Base-by-base conservation (phyloP, 495 filamentous ascomycete species). In the Xylaria sp. region DNA sequence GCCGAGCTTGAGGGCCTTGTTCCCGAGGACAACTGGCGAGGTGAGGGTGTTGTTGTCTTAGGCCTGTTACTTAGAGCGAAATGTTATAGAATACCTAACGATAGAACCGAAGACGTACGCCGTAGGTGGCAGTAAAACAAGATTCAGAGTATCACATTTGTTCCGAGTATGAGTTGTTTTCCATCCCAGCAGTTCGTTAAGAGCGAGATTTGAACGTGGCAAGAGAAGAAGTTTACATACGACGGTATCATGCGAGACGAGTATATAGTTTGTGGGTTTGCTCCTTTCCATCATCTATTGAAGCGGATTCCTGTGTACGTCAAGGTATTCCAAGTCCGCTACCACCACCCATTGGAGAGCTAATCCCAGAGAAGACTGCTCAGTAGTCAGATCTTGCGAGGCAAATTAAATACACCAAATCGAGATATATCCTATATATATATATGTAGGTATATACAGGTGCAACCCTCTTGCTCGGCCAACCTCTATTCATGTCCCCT, bases 21-120 rank as follows among this genome's bases (percentile, higher is more conserved):
- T 97, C 82, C 93, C 93, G 0, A 86, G 94, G 73, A 97, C 94
- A 2, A 91, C 90, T 48, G 93, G 89, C 9, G 94, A 97, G 80
- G 95, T 97, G 53, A 85, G 92, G 64, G 93, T 97, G 6, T 79
- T 97, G 74, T 79, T 97, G 57, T 87, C 86, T 17, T 37, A 35
- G 14, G 14, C 3, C 52, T 14, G 26, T 55, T 8, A 31, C 24
- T 31, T 31, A 55, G 14, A 2, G 52, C 52, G 50, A 15, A 52
- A 15, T 55, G 24, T 11, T 24, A 50, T 21, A 50, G n/a, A 26
- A 14, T 37, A 37, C 19, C n/a, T n/a, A n/a, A 7, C 9, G 19
- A 59, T 21, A 59, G 17, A 12, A 37, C 37, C 31, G 57, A 59
- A 59, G 7, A 58, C 53, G 17, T 58, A 35, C 53, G 12, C 53